Conservation (phyloP, 805 yeast genomes). For the Wickerhamomyces strasburgensis region DNA sequence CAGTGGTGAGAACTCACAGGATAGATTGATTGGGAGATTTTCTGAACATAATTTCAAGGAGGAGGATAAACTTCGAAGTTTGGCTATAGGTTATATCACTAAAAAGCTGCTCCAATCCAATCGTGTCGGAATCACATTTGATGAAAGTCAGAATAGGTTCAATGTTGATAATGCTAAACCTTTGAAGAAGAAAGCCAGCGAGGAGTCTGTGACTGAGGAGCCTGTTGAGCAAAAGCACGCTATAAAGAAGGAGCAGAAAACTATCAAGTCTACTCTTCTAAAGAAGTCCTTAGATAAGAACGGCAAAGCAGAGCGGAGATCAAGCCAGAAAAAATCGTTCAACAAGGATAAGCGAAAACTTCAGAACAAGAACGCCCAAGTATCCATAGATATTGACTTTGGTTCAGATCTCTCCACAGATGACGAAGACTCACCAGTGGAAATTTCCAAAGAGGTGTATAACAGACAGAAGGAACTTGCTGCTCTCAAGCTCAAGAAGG, state of each 20-base stretch:
- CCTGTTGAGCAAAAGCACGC: too few relatives aligned
- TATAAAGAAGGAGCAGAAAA: conserved; percentile 1
- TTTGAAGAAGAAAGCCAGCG: conserved; percentile 2
- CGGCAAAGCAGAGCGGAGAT: neutral
- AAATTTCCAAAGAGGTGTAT: neutral
- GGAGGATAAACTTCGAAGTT: conserved; percentile 30
- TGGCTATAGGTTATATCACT: conserved; percentile 31
- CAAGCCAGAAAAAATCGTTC: neutral
- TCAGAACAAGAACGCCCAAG: too few relatives aligned
- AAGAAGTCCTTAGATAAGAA: neutral
- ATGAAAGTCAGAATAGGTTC: conserved; percentile 13
- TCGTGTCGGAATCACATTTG: conserved; percentile 26
- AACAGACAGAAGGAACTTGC: conserved; percentile 1
- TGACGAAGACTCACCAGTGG: conserved; percentile 5
- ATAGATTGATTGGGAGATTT: conserved; percentile 20
- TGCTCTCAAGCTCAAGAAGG: neutral
- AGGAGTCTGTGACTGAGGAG: neutral
- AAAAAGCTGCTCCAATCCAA: conserved; percentile 26
- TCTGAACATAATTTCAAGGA: conserved; percentile 24
- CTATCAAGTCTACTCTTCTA: too few relatives aligned
- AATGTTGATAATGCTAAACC: conserved; percentile 12
- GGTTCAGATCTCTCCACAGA: too few relatives aligned
- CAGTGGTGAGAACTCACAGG: conserved; percentile 10
- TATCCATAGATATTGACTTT: too few relatives aligned
- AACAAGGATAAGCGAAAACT: too few relatives aligned